Conservation (phyloP, 2,329 filamentous ascomycete species). For the Rutstroemia sydowiana region DNA sequence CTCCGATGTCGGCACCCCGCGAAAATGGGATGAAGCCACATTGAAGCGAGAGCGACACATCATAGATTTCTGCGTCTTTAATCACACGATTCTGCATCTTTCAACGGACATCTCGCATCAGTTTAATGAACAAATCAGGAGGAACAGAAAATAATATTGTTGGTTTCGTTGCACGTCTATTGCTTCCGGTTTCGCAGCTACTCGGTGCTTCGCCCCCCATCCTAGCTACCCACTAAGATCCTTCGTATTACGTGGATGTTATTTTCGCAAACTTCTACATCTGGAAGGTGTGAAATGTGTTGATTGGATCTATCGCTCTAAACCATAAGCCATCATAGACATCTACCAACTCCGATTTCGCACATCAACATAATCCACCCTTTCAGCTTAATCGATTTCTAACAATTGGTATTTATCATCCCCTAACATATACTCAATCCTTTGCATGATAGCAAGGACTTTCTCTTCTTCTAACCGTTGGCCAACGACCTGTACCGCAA, state of each 20-base stretch:
- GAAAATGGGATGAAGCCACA: too few species aligned
- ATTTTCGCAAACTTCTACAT: background rate
- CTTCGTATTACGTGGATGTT: background rate
- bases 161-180: background rate
- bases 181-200: constrained; percentile 1
- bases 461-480: constrained; percentile 30
- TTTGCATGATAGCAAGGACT: constrained; percentile 31
- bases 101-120: too few species aligned
- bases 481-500: constrained; percentile 51
- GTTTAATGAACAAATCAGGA: too few species aligned
- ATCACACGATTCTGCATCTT: too few species aligned
- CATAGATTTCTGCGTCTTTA: too few species aligned
- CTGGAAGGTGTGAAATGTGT: background rate
- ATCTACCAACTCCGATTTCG: background rate
- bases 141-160: too few species aligned
- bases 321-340: background rate
- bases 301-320: background rate
- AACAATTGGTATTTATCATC: constrained; percentile 46
- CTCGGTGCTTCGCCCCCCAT: too few species aligned
- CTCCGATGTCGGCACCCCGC: too few species aligned
- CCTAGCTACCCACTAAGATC: background rate
- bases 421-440: constrained; percentile 65
- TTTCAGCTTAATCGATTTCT: constrained; percentile 31
- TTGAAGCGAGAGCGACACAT: too few species aligned
- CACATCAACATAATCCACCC: background rate